A percentile compares a stretch with the other conserved stretches of the same genome.
These are phyloP conservation scores for Colletotrichum graminicola DNA, from an alignment of 2,329 filamentous ascomycete genomes.

Conservation along the genomic window DNA sequence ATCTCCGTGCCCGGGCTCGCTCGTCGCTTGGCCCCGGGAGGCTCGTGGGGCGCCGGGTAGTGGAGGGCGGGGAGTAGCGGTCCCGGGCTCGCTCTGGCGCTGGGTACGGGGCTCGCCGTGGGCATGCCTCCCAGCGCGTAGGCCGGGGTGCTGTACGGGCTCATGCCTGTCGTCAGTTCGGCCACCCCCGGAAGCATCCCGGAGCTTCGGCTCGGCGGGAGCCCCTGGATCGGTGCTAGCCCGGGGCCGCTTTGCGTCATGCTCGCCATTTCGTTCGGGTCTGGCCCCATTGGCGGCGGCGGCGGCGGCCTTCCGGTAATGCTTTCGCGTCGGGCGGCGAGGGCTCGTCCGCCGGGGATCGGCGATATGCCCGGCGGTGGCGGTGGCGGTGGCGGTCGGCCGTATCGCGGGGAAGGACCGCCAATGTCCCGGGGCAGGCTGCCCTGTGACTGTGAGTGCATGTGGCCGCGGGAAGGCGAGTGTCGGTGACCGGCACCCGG, in stretches of 20 bases:
- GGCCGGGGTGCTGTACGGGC: conserved; percentile 70
- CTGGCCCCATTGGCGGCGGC: conserved; percentile 45
- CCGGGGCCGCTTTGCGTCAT: conserved; percentile 54
- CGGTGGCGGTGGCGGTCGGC: conserved; percentile 49
- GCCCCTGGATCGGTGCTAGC: conserved; percentile 66
- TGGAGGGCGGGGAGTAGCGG: conserved; percentile 52
- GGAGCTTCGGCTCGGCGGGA: conserved; percentile 53
- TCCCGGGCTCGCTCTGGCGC: conserved; percentile 58
- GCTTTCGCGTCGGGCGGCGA: conserved; percentile 58
- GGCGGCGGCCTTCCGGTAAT: conserved; percentile 47
- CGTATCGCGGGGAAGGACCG: conserved; percentile 60
- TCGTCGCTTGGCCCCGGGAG: conserved; percentile 63
- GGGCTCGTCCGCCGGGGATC: conserved; percentile 52
- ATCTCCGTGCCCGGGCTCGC: conserved; percentile 59
- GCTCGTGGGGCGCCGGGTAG: conserved; percentile 54
- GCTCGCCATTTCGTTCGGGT: conserved; percentile 50
- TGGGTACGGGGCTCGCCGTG: conserved; percentile 53
- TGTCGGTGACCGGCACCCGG: conserved; percentile 33
- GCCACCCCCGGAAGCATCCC: conserved; percentile 70
- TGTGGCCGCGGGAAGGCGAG: conserved; percentile 46
- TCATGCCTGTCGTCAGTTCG: conserved; percentile 74
- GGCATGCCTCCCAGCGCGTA: conserved; percentile 59
- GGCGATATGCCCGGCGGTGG: conserved; percentile 47
- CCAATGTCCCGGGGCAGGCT: conserved; percentile 58
- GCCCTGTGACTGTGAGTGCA: conserved; percentile 62